These are phyloP conservation scores for Phytopythium mirpurense DNA, from an alignment of 352 stramenopile species.

Conservation along the genomic window DNA sequence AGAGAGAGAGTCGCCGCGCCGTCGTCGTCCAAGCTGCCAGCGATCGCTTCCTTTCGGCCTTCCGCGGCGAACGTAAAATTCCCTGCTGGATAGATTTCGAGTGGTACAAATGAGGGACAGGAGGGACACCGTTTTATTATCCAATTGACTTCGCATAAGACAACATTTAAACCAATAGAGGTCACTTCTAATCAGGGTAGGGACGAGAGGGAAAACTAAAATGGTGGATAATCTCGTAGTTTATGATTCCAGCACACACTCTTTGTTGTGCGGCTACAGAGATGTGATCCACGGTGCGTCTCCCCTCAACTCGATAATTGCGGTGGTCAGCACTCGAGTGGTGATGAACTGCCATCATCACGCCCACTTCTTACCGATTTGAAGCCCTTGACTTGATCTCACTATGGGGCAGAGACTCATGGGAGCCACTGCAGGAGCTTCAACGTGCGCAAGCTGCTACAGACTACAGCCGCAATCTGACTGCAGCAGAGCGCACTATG, in stretches of 20 bases:
- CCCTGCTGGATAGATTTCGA: neutral
- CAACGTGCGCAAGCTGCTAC: conserved; percentile 1
- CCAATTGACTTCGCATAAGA: neutral
- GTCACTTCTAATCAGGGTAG: neutral
- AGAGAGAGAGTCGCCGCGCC: neutral
- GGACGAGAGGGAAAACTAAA: neutral
- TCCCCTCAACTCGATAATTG: neutral
- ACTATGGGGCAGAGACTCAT: neutral
- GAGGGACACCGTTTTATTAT: neutral
- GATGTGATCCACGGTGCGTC: neutral
- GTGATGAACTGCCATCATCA: conserved; percentile 2
- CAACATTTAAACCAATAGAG: neutral
- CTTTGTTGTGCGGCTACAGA: neutral
- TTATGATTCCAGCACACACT: neutral
- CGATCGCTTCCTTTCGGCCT: conserved; percentile 3
- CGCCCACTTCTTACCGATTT: neutral
- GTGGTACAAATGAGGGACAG: neutral
- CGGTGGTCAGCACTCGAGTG: neutral
- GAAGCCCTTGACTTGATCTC: neutral
- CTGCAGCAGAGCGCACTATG: neutral
- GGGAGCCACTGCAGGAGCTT: neutral
- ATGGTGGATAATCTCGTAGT: conserved; percentile 3
- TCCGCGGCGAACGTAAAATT: neutral
- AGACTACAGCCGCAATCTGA: too few species aligned
- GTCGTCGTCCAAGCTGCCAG: neutral